Evolutionary conservation across 306 rosid genomes (phyloP), one percentile per base, ranked within the genome.

Genomic region (Carpinus fangiana): DNA sequence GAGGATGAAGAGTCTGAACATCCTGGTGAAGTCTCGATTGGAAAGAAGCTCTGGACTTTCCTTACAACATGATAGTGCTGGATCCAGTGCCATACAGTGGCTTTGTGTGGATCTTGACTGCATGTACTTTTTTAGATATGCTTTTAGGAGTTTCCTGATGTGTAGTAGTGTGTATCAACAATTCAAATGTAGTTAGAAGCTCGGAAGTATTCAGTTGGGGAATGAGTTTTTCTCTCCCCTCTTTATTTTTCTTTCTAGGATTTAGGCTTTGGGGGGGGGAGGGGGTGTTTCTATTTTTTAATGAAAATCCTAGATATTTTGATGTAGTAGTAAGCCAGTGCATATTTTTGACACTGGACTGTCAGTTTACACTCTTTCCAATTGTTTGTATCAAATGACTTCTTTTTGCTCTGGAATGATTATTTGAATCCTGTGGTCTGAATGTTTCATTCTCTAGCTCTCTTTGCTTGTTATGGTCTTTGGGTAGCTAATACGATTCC

Each of bases 11-110:
- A 86, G 52, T 74, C 79, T 46, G 87, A 20, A 64, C 93, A 85
- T 31, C 97, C 97, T 1, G 98, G 95, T 31, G 90, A 92, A 90
- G 92, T 82, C 80, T 92, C 98, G 21, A 85, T 95, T 38, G 89
- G 97, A 66, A 92, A 95, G 89, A 95, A 90, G 86, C 88, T 92
- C 0, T 95, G 97, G 98, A 91, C 81, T 45, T 95, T 95, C 74
- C 34, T 95, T 14, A 95, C 98, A 56, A 92, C 98, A 74, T 95
- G 82, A 81, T 54, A 62, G 75, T 43, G 64, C 53, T 13, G 13
- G 75, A 70, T 78, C 73, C 65, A 75, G 38, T 66, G 55, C 67
- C 64, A 76, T 26, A 45, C 14, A 64, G 69, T 75, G 83, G 88
- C 78, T 76, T 43, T 78, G 69, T 80, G 70, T 67, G 77, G 67